These are phyloP conservation scores for Scleromitrula shiraiana DNA, from an alignment of 2,329 filamentous ascomycete species.

Conservation along the genomic window DNA sequence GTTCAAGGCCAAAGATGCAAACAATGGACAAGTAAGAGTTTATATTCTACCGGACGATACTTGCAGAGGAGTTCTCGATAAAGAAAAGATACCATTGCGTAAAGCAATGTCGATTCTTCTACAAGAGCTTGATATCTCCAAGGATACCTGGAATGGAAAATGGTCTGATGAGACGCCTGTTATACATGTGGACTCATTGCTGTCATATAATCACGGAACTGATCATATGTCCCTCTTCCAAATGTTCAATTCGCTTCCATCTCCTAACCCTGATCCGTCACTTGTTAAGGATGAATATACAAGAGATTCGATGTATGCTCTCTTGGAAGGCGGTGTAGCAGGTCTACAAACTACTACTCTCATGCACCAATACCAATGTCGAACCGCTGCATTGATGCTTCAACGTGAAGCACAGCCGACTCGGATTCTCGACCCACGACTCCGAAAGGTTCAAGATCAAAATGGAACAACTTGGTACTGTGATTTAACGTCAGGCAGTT, in stretches of 20 bases:
- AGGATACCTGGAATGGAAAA: constrained; percentile 45
- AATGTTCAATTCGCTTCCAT: constrained; percentile 66
- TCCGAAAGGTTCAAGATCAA: constrained; percentile 54
- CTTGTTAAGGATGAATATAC: constrained; percentile 42
- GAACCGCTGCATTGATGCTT: constrained; percentile 76
- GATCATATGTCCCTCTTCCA: constrained; percentile 52
- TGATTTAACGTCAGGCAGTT: constrained; percentile 53
- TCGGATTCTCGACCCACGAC: constrained; percentile 63
- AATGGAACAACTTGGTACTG: constrained; percentile 59
- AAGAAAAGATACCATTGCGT: constrained; percentile 37
- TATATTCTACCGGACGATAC: constrained; percentile 61
- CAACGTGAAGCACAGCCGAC: constrained; percentile 65
- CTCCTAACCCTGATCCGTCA: constrained; percentile 51
- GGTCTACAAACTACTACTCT: constrained; percentile 49
- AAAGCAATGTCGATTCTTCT: constrained; percentile 43
- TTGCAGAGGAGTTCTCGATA: constrained; percentile 43
- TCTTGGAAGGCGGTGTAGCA: constrained; percentile 44
- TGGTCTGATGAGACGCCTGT: constrained; percentile 15
- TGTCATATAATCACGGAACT: constrained; percentile 9
- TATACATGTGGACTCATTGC: constrained; percentile 35
- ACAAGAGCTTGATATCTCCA: constrained; percentile 46
- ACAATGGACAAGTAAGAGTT: constrained; percentile 38
- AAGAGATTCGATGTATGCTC: constrained; percentile 44
- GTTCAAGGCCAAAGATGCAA: constrained; percentile 18
- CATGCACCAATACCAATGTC: constrained; percentile 71